These are phyloP conservation scores for Lentinula sp. DNA, from an alignment of 768 basidiomycete species.

Conservation along the genomic window DNA sequence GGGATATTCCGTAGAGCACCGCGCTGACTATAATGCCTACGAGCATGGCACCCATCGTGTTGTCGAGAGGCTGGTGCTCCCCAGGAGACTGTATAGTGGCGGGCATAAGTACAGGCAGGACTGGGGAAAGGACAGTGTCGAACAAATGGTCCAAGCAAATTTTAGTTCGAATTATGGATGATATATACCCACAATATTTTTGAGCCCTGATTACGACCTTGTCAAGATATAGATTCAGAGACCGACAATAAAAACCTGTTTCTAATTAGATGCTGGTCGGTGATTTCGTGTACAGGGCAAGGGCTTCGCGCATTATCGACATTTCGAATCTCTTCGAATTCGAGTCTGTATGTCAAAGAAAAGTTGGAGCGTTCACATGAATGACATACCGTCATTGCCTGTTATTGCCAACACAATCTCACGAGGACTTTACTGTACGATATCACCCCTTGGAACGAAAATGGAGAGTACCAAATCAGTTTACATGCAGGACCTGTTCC, in stretches of 20 bases:
- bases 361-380: background rate
- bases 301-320: background rate
- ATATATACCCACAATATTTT: background rate
- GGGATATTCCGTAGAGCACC: conserved; percentile 8
- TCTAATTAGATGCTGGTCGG: background rate
- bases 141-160: background rate
- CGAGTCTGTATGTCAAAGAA: background rate
- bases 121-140: background rate
- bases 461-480: background rate
- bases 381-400: background rate
- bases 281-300: background rate
- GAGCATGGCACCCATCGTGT: conserved; percentile 39
- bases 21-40: conserved; percentile 27
- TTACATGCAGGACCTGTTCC: background rate
- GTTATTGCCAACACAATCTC: background rate
- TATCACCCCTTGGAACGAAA: too few species aligned
- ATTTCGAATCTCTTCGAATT: background rate
- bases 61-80: background rate
- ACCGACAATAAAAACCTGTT: background rate
- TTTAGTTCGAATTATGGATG: background rate
- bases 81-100: background rate
- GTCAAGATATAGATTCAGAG: background rate
- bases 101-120: background rate
- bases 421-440: too few species aligned
- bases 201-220: background rate